Conservation (phyloP, 805 yeast species). For the Nadsonia fulvescens region DNA sequence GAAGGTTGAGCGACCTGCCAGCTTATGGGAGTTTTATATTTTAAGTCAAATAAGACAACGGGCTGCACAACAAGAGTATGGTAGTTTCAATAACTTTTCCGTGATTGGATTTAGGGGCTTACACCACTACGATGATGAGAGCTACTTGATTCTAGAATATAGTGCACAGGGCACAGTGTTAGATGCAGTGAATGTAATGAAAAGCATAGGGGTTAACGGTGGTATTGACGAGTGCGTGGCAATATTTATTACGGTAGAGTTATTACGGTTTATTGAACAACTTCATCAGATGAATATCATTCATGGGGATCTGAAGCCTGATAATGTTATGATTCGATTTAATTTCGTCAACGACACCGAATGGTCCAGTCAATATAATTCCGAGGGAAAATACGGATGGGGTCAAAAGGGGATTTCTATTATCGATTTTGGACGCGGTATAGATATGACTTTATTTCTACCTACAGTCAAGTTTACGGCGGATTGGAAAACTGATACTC, state of each 20-base stretch:
- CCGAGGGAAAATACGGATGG: slow-evolving; percentile 30
- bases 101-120: slow-evolving; percentile 2
- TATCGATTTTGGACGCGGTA: slow-evolving; percentile 69
- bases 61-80: too few relatives aligned
- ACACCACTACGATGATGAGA: slow-evolving; percentile 45
- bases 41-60: slow-evolving; percentile 36
- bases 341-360: slow-evolving; percentile 13
- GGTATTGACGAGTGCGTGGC: slow-evolving; percentile 39
- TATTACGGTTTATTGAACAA: slow-evolving; percentile 37
- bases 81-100: too few relatives aligned
- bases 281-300: slow-evolving; percentile 52
- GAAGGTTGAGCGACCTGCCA: slow-evolving; percentile 46
- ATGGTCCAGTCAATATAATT: slow-evolving; percentile 14
- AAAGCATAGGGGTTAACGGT: too few relatives aligned
- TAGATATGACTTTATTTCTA: slow-evolving; percentile 46
- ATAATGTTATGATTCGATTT: slow-evolving; percentile 63
- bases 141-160: slow-evolving; percentile 48
- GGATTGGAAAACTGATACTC: slow-evolving; percentile 42
- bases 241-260: slow-evolving; percentile 45
- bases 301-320: slow-evolving; percentile 78
- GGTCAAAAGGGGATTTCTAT: slow-evolving; percentile 34
- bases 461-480: slow-evolving; percentile 34
- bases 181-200: slow-evolving; percentile 42
- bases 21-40: slow-evolving; percentile 73
- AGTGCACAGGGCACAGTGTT: slow-evolving; percentile 54